Conservation (phyloP, 208 protist species). For the Trypanosoma melophagium region DNA sequence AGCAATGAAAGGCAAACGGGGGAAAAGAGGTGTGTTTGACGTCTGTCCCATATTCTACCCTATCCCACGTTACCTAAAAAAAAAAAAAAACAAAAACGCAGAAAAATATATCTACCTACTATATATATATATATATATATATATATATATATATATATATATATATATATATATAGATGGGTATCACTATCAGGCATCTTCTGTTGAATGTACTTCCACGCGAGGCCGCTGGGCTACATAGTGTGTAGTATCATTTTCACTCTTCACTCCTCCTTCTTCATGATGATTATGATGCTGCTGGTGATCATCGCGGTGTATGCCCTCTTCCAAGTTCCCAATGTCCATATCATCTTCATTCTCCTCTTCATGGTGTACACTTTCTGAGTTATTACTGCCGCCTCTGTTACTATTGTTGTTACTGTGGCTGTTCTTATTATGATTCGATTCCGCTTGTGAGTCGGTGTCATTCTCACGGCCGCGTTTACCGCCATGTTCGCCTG, state of each 20-base stretch:
- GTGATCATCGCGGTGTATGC: no score
- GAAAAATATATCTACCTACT: no score
- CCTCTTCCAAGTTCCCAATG: no score
- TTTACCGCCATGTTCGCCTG: slow-evolving; percentile 14
- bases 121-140: background rate
- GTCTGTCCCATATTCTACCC: no score
- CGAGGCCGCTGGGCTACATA: slow-evolving; percentile 4
- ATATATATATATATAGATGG: background rate
- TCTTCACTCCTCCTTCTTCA: no score
- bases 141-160: background rate
- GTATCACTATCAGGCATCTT: background rate
- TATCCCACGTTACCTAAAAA: no score
- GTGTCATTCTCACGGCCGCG: slow-evolving; percentile 7
- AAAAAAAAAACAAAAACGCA: no score
- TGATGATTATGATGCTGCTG: no score
- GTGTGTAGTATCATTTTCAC: background rate
- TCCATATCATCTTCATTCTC: background rate
- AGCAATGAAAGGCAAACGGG: no score
- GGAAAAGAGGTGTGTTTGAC: no score
- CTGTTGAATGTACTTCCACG: slow-evolving; percentile 3
- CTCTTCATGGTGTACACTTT: background rate
- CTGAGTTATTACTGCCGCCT: background rate
- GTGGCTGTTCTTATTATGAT: background rate
- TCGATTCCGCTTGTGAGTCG: background rate
- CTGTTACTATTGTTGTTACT: background rate